A percentile compares a stretch with the other conserved stretches of the same genome.
Evolutionary conservation across 225 moss, liverwort and hornwort genomes (phyloP).

Genomic region (Antitrichia curtipendula): DNA sequence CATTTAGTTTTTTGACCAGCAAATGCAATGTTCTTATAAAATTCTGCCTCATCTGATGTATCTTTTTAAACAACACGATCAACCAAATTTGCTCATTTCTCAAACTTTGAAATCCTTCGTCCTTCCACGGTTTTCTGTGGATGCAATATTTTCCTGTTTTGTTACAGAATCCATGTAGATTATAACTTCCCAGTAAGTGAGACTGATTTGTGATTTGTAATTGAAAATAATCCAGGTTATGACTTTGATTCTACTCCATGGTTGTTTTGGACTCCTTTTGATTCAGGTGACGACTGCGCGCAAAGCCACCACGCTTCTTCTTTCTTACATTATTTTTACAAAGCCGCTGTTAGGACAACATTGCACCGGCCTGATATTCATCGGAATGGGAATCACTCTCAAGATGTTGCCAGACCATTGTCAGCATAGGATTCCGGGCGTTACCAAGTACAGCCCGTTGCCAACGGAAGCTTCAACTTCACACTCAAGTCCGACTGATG

Average conservation of each 20-base stretch:
- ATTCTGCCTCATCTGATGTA: neutral
- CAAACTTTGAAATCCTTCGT: neutral
- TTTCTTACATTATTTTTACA: constrained; percentile 79
- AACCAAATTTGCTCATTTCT: neutral
- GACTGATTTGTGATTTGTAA: neutral
- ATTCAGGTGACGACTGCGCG: constrained; percentile 79
- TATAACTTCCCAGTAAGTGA: neutral
- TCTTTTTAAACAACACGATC: neutral
- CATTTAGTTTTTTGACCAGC: neutral
- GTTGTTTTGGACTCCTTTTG: neutral
- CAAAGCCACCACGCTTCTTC: constrained; percentile 66
- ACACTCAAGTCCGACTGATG: neutral
- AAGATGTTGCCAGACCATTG: constrained; percentile 63
- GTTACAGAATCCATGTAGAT: neutral
- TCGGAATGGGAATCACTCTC: constrained; percentile 55
- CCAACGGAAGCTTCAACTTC: constrained; percentile 19
- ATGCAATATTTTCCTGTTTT: neutral
- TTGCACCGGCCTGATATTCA: constrained; percentile 58
- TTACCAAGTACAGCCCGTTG: constrained; percentile 5
- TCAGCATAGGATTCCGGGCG: neutral
- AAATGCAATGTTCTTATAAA: neutral
- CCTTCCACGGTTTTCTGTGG: neutral
- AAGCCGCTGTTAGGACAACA: constrained; percentile 72
- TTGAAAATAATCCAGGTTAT: neutral
- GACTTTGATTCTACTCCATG: neutral